A percentile compares a stretch with the other conserved stretches of the same genome.
These are phyloP conservation scores for Aspergillus udagawae DNA, from an alignment of 2,329 filamentous ascomycete genomes.

Conservation along the genomic window DNA sequence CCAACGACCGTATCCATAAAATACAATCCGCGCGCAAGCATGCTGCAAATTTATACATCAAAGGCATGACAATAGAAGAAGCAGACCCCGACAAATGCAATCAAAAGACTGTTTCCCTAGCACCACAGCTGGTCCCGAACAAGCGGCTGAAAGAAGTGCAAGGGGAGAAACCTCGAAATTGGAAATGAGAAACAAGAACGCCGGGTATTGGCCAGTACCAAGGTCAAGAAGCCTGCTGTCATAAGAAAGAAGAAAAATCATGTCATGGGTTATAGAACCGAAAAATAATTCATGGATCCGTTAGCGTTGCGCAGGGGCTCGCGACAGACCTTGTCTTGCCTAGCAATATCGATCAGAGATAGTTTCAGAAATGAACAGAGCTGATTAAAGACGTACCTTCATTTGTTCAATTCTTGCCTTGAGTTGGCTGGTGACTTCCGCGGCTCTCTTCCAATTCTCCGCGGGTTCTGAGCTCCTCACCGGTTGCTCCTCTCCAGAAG, in stretches of 20 bases:
- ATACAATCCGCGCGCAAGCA: slow-evolving; percentile 2
- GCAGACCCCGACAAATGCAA: slow-evolving; percentile 13
- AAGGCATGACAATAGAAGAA: slow-evolving; percentile 1
- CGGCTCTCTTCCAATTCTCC: slow-evolving; percentile 95
- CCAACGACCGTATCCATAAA: background rate
- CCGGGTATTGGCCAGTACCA: background rate
- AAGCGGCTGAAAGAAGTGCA: background rate
- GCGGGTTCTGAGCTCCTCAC: slow-evolving; percentile 51
- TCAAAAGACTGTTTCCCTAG: slow-evolving; percentile 5
- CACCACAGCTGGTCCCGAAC: slow-evolving; percentile 2
- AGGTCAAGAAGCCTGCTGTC: background rate
- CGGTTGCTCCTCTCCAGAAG: slow-evolving; percentile 32
- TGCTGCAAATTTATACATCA: background rate
- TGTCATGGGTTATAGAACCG: slow-evolving; percentile 12
- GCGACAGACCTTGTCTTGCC: slow-evolving; percentile 44
- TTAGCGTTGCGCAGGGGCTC: slow-evolving; percentile 36
- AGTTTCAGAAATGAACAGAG: background rate
- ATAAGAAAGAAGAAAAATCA: slow-evolving; percentile 6
- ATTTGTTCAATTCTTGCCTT: slow-evolving; percentile 98
- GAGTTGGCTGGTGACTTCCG: slow-evolving; percentile 94
- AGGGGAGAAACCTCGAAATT: background rate
- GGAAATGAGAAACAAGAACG: slow-evolving; percentile 5
- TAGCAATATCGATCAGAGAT: slow-evolving; percentile 13
- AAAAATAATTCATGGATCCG: slow-evolving; percentile 21
- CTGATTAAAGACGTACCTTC: slow-evolving; percentile 57